phyloP scores from a whole-genome alignment of 768 basidiomycete genomes.

The Strobilomyces echinocephalus region DNA sequence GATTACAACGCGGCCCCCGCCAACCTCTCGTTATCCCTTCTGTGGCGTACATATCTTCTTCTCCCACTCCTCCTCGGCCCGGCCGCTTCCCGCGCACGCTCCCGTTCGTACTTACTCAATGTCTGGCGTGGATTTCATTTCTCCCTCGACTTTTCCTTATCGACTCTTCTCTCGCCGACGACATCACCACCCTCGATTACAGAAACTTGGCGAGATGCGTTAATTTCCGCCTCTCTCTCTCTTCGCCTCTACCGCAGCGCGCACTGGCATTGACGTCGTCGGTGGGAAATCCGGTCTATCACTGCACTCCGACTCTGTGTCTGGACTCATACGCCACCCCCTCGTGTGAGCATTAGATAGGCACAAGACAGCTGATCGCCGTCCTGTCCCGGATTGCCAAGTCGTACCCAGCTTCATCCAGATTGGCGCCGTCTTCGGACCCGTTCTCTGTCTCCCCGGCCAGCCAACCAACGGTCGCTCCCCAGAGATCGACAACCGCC shows the following conservation, averaged over 20 bases:
- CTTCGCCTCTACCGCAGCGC: background rate
- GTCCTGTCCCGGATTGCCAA: slow-evolving; percentile 9
- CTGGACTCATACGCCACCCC: slow-evolving; percentile 14
- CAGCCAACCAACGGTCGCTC: background rate
- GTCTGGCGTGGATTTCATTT: background rate
- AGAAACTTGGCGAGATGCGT: slow-evolving; percentile 5
- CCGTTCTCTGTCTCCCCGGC: background rate
- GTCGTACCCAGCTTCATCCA: background rate
- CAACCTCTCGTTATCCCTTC: too few relatives aligned
- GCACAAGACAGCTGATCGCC: slow-evolving; percentile 27
- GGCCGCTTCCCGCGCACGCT: too few relatives aligned
- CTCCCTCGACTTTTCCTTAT: background rate
- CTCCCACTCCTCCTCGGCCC: too few relatives aligned
- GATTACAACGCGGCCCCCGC: too few relatives aligned
- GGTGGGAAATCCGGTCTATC: slow-evolving; percentile 9
- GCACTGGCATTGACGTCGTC: slow-evolving; percentile 13
- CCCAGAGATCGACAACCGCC: background rate
- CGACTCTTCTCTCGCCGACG: slow-evolving; percentile 10
- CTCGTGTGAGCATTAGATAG: slow-evolving; percentile 13
- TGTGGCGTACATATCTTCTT: too few relatives aligned
- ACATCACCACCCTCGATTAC: slow-evolving; percentile 14
- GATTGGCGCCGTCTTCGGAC: slow-evolving; percentile 17
- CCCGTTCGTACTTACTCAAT: background rate
- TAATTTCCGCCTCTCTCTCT: slow-evolving; percentile 21
- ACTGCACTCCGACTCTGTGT: background rate